Conservation (phyloP, 2,329 filamentous ascomycete genomes). For the Xylariaceae sp. region DNA sequence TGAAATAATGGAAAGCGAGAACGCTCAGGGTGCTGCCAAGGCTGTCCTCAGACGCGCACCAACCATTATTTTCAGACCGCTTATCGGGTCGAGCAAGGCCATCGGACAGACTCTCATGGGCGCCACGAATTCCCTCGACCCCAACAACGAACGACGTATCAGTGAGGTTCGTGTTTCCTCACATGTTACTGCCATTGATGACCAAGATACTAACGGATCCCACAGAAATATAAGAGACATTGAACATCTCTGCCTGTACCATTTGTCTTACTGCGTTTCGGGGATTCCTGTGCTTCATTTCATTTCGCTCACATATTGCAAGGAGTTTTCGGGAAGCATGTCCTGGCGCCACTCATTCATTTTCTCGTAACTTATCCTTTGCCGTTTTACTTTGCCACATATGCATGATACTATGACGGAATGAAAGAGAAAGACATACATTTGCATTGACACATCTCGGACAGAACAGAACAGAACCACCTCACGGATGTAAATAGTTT, state of each 20-base stretch:
- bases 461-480: slow-evolving; percentile 8
- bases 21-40: slow-evolving; percentile 72
- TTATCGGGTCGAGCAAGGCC: slow-evolving; percentile 84
- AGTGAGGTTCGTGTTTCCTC: slow-evolving; percentile 74
- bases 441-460: slow-evolving; percentile 15
- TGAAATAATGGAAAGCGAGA: slow-evolving; percentile 82
- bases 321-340: slow-evolving; percentile 15
- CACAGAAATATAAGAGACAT: slow-evolving; percentile 24
- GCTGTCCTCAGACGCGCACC: slow-evolving; percentile 79
- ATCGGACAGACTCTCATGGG: slow-evolving; percentile 87
- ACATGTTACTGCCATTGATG: not conserved
- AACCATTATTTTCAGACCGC: slow-evolving; percentile 87
- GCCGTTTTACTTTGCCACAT: not conserved
- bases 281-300: slow-evolving; percentile 4
- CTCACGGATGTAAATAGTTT: not conserved
- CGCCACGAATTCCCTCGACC: slow-evolving; percentile 87
- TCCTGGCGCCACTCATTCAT: slow-evolving; percentile 11
- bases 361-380: slow-evolving; percentile 1
- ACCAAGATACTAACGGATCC: not conserved
- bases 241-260: slow-evolving; percentile 6
- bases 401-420: slow-evolving; percentile 9
- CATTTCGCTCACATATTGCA: slow-evolving; percentile 4
- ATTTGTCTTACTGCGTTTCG: slow-evolving; percentile 6
- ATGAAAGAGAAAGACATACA: slow-evolving; percentile 8
- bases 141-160: slow-evolving; percentile 71